Base-by-base conservation (phyloP, 345 rosid genomes). In the Gynandropsis gynandra region DNA sequence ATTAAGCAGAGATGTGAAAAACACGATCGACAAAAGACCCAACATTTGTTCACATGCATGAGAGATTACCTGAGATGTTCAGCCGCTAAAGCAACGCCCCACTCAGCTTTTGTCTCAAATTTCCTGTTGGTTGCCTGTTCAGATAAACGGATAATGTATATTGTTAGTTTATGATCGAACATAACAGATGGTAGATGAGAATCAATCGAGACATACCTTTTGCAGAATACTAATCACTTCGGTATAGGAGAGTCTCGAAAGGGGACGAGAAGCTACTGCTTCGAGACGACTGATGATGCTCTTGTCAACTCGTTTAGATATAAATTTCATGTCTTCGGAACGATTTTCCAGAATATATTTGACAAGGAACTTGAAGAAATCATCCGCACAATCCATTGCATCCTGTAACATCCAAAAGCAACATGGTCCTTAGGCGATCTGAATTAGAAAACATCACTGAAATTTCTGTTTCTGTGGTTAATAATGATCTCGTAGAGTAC, bases 331-430 rank as follows among this genome's bases (percentile, higher is more conserved):
- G 71, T 84, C 98, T 50, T 72, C 82, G 0, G 61, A 34, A 52
- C 87, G 79, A 34, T 84, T 72, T 40, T 87, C 83, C 63, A 80
- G 16, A 35, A 74, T 37, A 85, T 92, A 87, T 56, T 80, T 80
- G 69, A 95, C 76, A 27, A 87, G 79, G 72, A 70, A 84, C 68
- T 75, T 84, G 54, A 87, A 69, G 53, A 56, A 79, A 58, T 84
- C 87, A 44, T 68, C 78, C 20, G 85, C 98, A 52, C 89, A 87
- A 36, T 72, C 75, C 75, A 90, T 82, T 17, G 89, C 85, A 72
- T 72, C 89, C 98, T 87, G 75, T 49, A 50, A 48, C 50, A 16
- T 24, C 64, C 63, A 56, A 63, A 68, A 43, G 21, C 27, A 34
- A 36, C 32, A 11, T 37, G 39, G 44, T 17, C 5, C 10, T n/a